A percentile compares a stretch with the other conserved stretches of the same genome.
Conservation (phyloP, 495 filamentous ascomycete species). For the Podospora tetraspora region DNA sequence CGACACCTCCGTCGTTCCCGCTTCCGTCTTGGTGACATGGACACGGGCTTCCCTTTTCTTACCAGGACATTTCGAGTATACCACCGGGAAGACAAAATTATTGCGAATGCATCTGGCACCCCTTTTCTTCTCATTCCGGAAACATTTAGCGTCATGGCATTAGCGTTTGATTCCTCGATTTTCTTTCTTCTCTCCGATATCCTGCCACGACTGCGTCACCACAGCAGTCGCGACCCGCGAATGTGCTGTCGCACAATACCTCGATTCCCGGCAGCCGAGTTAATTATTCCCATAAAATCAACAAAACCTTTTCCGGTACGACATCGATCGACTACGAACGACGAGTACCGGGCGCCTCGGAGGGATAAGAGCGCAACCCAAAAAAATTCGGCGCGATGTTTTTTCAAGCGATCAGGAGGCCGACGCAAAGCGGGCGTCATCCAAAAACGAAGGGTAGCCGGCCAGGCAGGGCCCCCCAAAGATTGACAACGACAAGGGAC, state of each 20-base stretch:
- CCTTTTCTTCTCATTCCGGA: constrained; percentile 30
- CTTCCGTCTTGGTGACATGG: constrained; percentile 13
- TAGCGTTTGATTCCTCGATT: constrained; percentile 35
- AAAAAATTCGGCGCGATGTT: constrained; percentile 17
- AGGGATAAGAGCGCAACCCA: constrained; percentile 10
- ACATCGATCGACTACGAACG: constrained; percentile 5
- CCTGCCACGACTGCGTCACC: constrained; percentile 17
- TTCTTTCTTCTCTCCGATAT: constrained; percentile 23
- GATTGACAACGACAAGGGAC: constrained; percentile 22
- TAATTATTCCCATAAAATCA: constrained; percentile 24
- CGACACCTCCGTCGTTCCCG: constrained; percentile 15
- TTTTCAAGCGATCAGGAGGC: constrained; percentile 1
- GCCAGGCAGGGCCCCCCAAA: constrained; percentile 8
- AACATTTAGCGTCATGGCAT: constrained; percentile 38
- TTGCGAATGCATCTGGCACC: constrained; percentile 32
- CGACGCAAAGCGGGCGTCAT: background rate
- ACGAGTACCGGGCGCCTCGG: constrained; percentile 5
- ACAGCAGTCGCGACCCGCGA: constrained; percentile 15
- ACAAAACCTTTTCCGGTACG: constrained; percentile 19
- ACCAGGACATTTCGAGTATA: constrained; percentile 33
- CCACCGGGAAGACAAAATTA: constrained; percentile 37
- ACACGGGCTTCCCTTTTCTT: constrained; percentile 21
- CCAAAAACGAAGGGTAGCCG: constrained; percentile 10
- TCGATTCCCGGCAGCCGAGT: constrained; percentile 22
- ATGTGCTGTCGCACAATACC: constrained; percentile 18